Evolutionary conservation across 2,329 filamentous ascomycete species (phyloP).

Genomic region (Diplodia sapinea): DNA sequence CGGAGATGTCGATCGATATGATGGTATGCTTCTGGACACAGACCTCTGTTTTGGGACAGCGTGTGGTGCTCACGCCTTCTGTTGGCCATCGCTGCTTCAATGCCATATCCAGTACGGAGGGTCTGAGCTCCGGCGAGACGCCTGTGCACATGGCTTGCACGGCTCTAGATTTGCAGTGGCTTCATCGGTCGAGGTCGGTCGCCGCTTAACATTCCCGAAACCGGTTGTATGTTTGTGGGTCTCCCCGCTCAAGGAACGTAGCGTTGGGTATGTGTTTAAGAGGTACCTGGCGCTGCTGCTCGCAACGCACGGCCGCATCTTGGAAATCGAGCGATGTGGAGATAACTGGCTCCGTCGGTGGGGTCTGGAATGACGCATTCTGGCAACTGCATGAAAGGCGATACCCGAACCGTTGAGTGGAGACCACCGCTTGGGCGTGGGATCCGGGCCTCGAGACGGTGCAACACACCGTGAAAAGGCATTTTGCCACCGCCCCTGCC

Average conservation of each 20-base stretch:
- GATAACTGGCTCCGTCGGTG: not conserved
- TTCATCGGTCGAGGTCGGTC: not conserved
- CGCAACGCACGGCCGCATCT: not conserved
- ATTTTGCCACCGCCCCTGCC: not conserved
- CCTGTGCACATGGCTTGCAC: not conserved
- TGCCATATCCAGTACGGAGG: not conserved
- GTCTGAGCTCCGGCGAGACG: not conserved
- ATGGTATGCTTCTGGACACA: not conserved
- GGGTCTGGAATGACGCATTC: slow-evolving; percentile 6
- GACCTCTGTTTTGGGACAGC: not conserved
- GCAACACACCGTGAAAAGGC: not conserved
- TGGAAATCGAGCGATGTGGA: not conserved
- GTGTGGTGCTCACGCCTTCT: not conserved
- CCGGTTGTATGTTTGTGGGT: not conserved
- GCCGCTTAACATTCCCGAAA: not conserved
- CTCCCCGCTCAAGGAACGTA: not conserved
- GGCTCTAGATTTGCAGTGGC: not conserved
- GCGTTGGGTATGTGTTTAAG: not conserved
- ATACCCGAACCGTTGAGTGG: slow-evolving; percentile 19
- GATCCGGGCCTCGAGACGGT: slow-evolving; percentile 16
- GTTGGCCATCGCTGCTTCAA: not conserved
- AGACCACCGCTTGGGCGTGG: slow-evolving; percentile 6
- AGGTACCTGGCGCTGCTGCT: not conserved
- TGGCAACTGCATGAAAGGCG: not conserved
- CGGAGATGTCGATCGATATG: not conserved